A percentile compares a stretch with the other conserved stretches of the same genome.
phyloP scores from a whole-genome alignment of 208 protist genomes.

The Leishmania martiniquensis region DNA sequence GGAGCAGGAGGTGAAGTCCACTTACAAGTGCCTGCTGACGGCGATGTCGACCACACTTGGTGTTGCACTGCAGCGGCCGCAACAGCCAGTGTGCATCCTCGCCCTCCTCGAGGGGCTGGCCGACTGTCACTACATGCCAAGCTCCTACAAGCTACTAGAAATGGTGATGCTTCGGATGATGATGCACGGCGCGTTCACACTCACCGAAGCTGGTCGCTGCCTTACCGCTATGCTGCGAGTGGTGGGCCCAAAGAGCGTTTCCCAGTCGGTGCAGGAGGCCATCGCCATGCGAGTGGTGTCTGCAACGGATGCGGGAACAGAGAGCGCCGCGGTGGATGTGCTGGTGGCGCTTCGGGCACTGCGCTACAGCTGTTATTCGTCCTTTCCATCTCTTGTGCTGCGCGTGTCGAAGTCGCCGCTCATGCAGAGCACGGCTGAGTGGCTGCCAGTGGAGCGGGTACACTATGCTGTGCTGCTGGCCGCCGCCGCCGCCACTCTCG shows the following conservation, averaged over 20 bases:
- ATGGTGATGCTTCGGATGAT: slow-evolving; percentile 65
- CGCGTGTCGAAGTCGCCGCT: slow-evolving; percentile 22
- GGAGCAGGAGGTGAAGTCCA: slow-evolving; percentile 25
- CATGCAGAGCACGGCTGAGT: neutral
- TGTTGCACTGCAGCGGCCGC: slow-evolving; percentile 49
- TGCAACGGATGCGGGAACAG: neutral
- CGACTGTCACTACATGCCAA: slow-evolving; percentile 52
- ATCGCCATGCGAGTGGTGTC: slow-evolving; percentile 39
- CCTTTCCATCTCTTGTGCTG: slow-evolving; percentile 24
- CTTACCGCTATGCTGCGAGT: slow-evolving; percentile 46
- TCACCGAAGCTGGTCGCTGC: slow-evolving; percentile 35
- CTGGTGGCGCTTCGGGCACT: slow-evolving; percentile 22
- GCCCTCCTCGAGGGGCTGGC: slow-evolving; percentile 69
- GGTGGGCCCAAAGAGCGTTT: slow-evolving; percentile 35
- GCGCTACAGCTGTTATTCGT: slow-evolving; percentile 31
- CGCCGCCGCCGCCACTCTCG: slow-evolving; percentile 5
- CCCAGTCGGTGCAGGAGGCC: slow-evolving; percentile 48
- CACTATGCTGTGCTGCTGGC: slow-evolving; percentile 29
- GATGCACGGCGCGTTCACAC: slow-evolving; percentile 29
- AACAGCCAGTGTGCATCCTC: slow-evolving; percentile 33
- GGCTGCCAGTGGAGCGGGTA: slow-evolving; percentile 11
- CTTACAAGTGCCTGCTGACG: slow-evolving; percentile 54
- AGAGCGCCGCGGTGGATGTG: neutral
- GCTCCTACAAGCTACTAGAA: slow-evolving; percentile 59
- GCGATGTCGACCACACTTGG: slow-evolving; percentile 53